These are phyloP conservation scores for Radiomyces spectabilis DNA, from an alignment of 192 early-diverging fungal species.

Conservation along the genomic window DNA sequence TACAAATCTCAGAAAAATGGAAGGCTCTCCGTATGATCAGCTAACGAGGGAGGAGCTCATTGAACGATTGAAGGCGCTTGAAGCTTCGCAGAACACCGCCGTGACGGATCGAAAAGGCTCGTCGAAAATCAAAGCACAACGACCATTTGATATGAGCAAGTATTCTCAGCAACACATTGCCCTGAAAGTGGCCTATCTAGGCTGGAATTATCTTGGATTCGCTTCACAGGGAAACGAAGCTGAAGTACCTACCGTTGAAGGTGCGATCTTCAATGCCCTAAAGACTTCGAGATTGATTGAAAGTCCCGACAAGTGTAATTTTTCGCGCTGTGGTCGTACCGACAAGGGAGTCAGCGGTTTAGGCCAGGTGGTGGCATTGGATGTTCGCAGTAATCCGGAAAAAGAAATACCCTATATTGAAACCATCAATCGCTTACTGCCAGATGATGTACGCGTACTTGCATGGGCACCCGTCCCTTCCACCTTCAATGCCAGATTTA, in stretches of 20 bases:
- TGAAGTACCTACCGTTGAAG: conserved; percentile 70
- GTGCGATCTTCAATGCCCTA: conserved; percentile 77
- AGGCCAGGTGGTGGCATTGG: conserved; percentile 80
- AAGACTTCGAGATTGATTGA: conserved; percentile 69
- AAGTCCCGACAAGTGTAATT: conserved; percentile 58
- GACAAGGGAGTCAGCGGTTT: conserved; percentile 88
- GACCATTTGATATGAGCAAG: conserved; percentile 70
- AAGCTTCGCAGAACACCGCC: background rate
- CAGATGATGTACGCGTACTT: conserved; percentile 81
- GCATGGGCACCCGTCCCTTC: conserved; percentile 79
- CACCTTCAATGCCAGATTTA: conserved; percentile 82
- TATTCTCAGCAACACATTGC: conserved; percentile 76
- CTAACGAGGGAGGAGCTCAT: background rate
- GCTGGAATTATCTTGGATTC: conserved; percentile 84
- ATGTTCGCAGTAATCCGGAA: conserved; percentile 52
- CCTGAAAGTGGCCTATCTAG: conserved; percentile 85
- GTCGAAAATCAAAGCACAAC: conserved; percentile 16
- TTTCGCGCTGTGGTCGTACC: conserved; percentile 77
- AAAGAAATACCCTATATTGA: conserved; percentile 74
- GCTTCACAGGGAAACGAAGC: conserved; percentile 59
- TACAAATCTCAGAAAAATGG: background rate
- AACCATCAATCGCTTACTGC: conserved; percentile 80
- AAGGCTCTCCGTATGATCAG: too few relatives aligned
- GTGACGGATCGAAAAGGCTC: too few relatives aligned
- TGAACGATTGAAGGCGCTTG: background rate